Conservation (phyloP, 345 rosid genomes). For the Trapa incisa region DNA sequence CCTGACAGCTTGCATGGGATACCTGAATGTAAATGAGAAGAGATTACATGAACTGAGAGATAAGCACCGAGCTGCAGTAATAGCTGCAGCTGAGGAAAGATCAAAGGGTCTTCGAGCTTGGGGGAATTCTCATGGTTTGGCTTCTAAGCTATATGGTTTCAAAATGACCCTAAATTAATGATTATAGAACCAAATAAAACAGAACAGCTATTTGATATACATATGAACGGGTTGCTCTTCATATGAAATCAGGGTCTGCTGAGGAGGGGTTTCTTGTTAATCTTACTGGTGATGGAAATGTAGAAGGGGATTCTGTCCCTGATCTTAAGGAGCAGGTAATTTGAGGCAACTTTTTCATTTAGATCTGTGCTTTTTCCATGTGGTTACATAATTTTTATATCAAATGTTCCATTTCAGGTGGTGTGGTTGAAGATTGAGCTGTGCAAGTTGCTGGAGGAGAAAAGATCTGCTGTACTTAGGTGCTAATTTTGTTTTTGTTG, state of each 20-base stretch:
- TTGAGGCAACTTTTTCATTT: constrained; percentile 1
- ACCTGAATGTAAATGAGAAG: constrained; percentile 71
- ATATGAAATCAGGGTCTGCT: constrained; percentile 61
- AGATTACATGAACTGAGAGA: constrained; percentile 70
- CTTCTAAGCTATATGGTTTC: constrained; percentile 82
- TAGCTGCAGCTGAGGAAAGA: constrained; percentile 76
- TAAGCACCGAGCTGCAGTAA: constrained; percentile 79
- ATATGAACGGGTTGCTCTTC: constrained; percentile 50
- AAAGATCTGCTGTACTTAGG: constrained; percentile 93
- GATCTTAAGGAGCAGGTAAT: constrained; percentile 88
- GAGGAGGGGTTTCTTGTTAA: constrained; percentile 61
- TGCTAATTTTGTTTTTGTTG: constrained; percentile 10
- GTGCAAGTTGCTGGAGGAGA: constrained; percentile 91
- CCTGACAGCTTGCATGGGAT: constrained; percentile 98
- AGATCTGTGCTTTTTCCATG: not conserved
- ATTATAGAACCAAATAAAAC: constrained; percentile 40
- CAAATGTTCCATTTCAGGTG: constrained; percentile 41
- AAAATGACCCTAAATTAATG: constrained; percentile 67
- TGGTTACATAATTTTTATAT: not conserved
- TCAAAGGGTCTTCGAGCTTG: constrained; percentile 87
- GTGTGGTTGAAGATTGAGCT: constrained; percentile 86
- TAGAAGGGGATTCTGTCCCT: constrained; percentile 57
- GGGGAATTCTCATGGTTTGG: constrained; percentile 82
- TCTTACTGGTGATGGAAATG: constrained; percentile 63
- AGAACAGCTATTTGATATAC: constrained; percentile 13